Conservation (phyloP, 2,329 filamentous ascomycete genomes). For the Seiridium cupressi region DNA sequence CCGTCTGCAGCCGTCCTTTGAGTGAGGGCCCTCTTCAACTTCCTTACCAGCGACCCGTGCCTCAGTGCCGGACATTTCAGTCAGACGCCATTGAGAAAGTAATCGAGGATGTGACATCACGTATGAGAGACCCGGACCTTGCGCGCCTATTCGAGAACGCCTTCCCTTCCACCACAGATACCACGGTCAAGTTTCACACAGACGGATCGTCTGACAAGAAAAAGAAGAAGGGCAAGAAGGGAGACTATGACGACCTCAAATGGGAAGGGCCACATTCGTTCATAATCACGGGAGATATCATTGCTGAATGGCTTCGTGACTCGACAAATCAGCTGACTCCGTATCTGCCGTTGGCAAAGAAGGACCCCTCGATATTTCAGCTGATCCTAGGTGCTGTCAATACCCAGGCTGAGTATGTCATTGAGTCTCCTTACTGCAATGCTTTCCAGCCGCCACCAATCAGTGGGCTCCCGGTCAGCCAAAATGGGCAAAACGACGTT, state of each 20-base stretch:
- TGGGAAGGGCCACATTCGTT: slow-evolving; percentile 91
- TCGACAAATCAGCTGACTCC: slow-evolving; percentile 91
- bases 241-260: slow-evolving; percentile 51
- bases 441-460: slow-evolving; percentile 94
- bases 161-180: slow-evolving; percentile 89
- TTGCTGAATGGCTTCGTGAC: slow-evolving; percentile 89
- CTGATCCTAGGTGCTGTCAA: slow-evolving; percentile 92
- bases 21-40: slow-evolving; percentile 77
- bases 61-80: slow-evolving; percentile 82
- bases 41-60: slow-evolving; percentile 81
- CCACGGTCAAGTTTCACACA: slow-evolving; percentile 84
- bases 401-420: slow-evolving; percentile 93
- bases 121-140: slow-evolving; percentile 81
- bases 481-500: slow-evolving; percentile 77
- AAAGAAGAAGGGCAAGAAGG: slow-evolving; percentile 43
- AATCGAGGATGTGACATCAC: slow-evolving; percentile 76
- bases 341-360: slow-evolving; percentile 81
- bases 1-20: slow-evolving; percentile 62
- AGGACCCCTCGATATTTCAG: slow-evolving; percentile 73
- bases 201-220: slow-evolving; percentile 48
- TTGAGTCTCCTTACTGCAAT: slow-evolving; percentile 94
- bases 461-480: slow-evolving; percentile 67
- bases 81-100: slow-evolving; percentile 86
- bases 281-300: slow-evolving; percentile 83
- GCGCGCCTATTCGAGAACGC: slow-evolving; percentile 93